Conservation (phyloP, 805 yeast species). For the Ogataea populi-albae region DNA sequence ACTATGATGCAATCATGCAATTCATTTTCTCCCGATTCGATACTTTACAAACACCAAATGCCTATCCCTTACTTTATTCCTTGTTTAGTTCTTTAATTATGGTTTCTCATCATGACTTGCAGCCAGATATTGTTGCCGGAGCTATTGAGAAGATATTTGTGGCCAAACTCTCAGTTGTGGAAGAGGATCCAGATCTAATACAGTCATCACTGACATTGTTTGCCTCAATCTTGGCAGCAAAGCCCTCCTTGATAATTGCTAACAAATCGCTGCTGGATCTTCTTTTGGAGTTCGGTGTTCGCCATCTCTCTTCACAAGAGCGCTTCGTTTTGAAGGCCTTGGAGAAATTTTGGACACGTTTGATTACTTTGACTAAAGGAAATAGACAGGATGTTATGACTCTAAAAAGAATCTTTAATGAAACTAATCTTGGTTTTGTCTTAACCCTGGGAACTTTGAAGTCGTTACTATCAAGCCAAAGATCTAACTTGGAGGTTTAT, state of each 20-base stretch:
- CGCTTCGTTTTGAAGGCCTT: constrained; percentile 52
- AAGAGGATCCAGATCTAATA: constrained; percentile 56
- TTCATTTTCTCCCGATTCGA: constrained; percentile 37
- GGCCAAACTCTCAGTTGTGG: constrained; percentile 34
- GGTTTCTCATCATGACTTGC: constrained; percentile 34
- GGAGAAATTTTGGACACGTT: constrained; percentile 52
- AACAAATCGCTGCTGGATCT: constrained; percentile 18
- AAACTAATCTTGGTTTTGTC: constrained; percentile 30
- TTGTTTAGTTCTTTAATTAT: constrained; percentile 44
- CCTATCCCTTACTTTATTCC: constrained; percentile 44
- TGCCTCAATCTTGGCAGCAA: constrained; percentile 44
- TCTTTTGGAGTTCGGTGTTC: constrained; percentile 35
- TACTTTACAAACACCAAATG: constrained; percentile 25
- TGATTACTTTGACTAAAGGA: constrained; percentile 46
- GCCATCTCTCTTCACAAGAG: constrained; percentile 47
- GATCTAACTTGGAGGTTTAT: constrained; percentile 61
- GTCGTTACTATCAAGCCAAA: constrained; percentile 46
- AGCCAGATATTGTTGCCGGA: constrained; percentile 33
- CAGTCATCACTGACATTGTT: constrained; percentile 52
- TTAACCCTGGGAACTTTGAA: constrained; percentile 37
- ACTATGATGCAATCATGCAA: constrained; percentile 37
- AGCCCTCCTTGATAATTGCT: constrained; percentile 46
- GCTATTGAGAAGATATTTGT: constrained; percentile 40
- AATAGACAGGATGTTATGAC: constrained; percentile 36
- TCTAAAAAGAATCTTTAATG: constrained; percentile 26